These are phyloP conservation scores for Gymnopus androsaceus DNA, from an alignment of 1,284 basidiomycete species.

Conservation along the genomic window DNA sequence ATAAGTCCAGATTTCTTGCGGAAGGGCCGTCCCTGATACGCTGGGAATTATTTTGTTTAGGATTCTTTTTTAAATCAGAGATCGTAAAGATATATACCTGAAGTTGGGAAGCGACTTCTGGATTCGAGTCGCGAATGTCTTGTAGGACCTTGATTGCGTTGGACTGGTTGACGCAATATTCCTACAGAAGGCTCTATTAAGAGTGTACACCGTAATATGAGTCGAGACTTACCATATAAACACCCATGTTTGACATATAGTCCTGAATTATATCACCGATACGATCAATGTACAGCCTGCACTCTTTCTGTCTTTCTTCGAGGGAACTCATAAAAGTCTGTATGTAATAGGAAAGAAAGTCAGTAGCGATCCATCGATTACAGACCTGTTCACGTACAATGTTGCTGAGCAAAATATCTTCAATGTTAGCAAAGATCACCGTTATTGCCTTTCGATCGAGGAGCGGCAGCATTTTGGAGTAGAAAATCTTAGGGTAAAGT, in stretches of 20 bases:
- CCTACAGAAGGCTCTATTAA: slow-evolving; percentile 52
- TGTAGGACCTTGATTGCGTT: slow-evolving; percentile 80
- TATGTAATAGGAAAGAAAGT: slow-evolving; percentile 16
- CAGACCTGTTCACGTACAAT: slow-evolving; percentile 62
- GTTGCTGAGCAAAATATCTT: slow-evolving; percentile 86
- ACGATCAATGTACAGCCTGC: slow-evolving; percentile 84
- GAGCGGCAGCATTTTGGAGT: slow-evolving; percentile 72
- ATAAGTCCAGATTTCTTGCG: slow-evolving; percentile 84
- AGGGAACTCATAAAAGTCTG: slow-evolving; percentile 82
- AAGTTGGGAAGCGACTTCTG: slow-evolving; percentile 66
- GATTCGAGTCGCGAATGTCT: slow-evolving; percentile 69
- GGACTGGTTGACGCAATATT: slow-evolving; percentile 90
- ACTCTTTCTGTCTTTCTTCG: slow-evolving; percentile 89
- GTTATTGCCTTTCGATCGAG: slow-evolving; percentile 80
- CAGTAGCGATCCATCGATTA: background rate
- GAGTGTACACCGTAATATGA: slow-evolving; percentile 14
- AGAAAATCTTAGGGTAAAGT: slow-evolving; percentile 58
- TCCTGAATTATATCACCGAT: slow-evolving; percentile 84
- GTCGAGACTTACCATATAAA: slow-evolving; percentile 66
- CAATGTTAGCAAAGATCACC: slow-evolving; percentile 91
- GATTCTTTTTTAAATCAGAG: background rate
- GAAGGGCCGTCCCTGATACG: slow-evolving; percentile 71
- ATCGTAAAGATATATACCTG: slow-evolving; percentile 63
- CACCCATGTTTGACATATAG: slow-evolving; percentile 75
- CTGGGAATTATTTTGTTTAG: slow-evolving; percentile 37